Percentiles rank a stretch among this genome's conserved stretches.
Conservation (phyloP, 495 filamentous ascomycete species). For the Xylaria bambusicola region DNA sequence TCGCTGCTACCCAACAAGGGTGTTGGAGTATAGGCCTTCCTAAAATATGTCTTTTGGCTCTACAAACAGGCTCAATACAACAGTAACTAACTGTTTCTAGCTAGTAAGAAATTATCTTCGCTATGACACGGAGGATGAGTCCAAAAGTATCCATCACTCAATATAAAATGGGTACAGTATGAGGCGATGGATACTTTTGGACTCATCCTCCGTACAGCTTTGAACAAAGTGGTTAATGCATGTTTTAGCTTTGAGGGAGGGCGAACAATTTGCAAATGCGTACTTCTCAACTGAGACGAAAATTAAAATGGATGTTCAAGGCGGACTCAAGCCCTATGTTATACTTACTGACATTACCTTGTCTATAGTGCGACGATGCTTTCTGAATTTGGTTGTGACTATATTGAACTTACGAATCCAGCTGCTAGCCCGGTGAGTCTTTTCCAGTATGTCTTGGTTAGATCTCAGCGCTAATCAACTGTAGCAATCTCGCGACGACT, state of each 20-base stretch:
- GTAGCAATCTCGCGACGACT: slow-evolving; percentile 68
- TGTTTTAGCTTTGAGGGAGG: neutral
- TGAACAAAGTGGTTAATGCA: neutral
- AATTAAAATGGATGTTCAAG: neutral
- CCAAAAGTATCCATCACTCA: no score
- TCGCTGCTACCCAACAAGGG: neutral
- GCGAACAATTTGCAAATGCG: neutral
- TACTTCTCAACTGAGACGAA: neutral
- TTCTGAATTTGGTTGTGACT: slow-evolving; percentile 63
- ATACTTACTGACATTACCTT: neutral
- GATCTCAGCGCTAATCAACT: neutral
- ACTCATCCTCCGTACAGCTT: no score
- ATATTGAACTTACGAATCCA: slow-evolving; percentile 83
- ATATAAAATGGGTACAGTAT: no score
- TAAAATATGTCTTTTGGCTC: neutral
- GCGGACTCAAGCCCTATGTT: neutral
- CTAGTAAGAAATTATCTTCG: neutral
- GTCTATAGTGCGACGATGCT: neutral
- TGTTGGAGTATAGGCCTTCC: neutral
- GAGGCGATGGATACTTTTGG: no score
- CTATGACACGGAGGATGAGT: no score
- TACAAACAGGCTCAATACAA: neutral
- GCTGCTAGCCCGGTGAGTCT: slow-evolving; percentile 59
- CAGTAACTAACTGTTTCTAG: neutral
- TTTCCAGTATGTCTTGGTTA: neutral